phyloP scores from a whole-genome alignment of 495 filamentous ascomycete genomes.

The Schizothecium vesticola region DNA sequence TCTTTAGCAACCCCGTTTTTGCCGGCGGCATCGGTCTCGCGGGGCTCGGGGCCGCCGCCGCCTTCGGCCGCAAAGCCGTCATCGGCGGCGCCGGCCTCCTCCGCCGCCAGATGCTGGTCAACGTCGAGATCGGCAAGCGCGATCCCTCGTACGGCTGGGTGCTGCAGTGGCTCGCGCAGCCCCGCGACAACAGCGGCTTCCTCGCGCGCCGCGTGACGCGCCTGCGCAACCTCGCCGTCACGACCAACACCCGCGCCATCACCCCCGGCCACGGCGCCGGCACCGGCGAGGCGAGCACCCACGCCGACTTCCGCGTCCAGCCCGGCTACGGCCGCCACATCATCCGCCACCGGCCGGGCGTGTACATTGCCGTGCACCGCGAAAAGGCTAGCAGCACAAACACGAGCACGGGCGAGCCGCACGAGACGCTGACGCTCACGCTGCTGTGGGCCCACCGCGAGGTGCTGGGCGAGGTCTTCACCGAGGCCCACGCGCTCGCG shows the following conservation, averaged over 20 bases:
- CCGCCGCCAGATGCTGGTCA: slow-evolving; percentile 81
- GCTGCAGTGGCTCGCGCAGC: slow-evolving; percentile 85
- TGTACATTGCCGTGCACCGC: slow-evolving; percentile 76
- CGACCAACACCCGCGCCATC: slow-evolving; percentile 50
- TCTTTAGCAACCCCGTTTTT: slow-evolving; percentile 54
- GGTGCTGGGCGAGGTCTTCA: slow-evolving; percentile 80
- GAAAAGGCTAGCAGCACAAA: slow-evolving; percentile 70
- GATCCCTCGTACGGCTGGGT: slow-evolving; percentile 94
- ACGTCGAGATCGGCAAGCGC: slow-evolving; percentile 88
- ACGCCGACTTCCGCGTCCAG: slow-evolving; percentile 79
- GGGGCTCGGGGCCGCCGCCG: slow-evolving; percentile 70
- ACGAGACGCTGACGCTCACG: slow-evolving; percentile 90
- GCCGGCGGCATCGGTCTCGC: slow-evolving; percentile 75
- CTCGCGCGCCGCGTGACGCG: slow-evolving; percentile 43
- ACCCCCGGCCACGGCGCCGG: slow-evolving; percentile 44
- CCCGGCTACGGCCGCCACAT: slow-evolving; percentile 86
- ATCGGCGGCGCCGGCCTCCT: slow-evolving; percentile 65
- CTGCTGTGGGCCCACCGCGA: slow-evolving; percentile 83
- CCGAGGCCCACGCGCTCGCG: slow-evolving; percentile 75
- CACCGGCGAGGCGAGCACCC: slow-evolving; percentile 57
- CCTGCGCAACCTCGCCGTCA: slow-evolving; percentile 45
- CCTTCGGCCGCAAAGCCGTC: slow-evolving; percentile 66
- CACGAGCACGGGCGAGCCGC: slow-evolving; percentile 75
- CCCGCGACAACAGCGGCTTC: slow-evolving; percentile 52
- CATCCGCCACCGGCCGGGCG: slow-evolving; percentile 72